These are phyloP conservation scores for Oryza meyeriana DNA, from an alignment of 176 grass and related monocot genomes.

Conservation along the genomic window DNA sequence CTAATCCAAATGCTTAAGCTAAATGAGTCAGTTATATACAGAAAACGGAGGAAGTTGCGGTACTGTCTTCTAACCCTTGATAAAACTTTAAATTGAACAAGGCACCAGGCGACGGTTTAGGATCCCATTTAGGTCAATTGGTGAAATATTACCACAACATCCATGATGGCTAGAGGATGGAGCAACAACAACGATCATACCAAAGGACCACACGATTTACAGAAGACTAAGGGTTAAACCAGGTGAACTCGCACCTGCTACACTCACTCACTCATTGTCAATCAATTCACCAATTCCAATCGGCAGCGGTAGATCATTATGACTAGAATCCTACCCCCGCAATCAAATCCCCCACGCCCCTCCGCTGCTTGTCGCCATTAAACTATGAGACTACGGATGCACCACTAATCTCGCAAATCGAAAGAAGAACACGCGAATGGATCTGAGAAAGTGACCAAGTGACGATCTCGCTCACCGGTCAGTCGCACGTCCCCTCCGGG, in stretches of 20 bases:
- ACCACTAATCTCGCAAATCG: neutral
- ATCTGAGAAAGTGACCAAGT: neutral
- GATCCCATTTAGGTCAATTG: neutral
- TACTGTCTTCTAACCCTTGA: neutral
- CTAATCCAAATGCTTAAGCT: neutral
- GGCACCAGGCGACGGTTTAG: neutral
- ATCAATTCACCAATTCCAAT: neutral
- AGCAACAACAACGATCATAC: neutral
- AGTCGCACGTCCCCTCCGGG: neutral
- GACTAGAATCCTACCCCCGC: neutral
- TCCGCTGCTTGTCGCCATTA: neutral
- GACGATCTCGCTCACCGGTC: neutral
- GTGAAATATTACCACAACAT: neutral
- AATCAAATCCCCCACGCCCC: neutral
- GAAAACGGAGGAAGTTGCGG: neutral
- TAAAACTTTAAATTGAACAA: neutral
- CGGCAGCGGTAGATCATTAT: neutral
- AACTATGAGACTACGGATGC: neutral
- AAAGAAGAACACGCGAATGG: neutral
- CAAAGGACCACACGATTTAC: neutral
- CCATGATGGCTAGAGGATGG: neutral
- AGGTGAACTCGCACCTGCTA: neutral
- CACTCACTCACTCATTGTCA: neutral
- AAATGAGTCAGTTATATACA: neutral
- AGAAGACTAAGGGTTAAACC: neutral